These are phyloP conservation scores for Oidiodendron maius DNA, from an alignment of 495 filamentous ascomycete species.

Conservation along the genomic window DNA sequence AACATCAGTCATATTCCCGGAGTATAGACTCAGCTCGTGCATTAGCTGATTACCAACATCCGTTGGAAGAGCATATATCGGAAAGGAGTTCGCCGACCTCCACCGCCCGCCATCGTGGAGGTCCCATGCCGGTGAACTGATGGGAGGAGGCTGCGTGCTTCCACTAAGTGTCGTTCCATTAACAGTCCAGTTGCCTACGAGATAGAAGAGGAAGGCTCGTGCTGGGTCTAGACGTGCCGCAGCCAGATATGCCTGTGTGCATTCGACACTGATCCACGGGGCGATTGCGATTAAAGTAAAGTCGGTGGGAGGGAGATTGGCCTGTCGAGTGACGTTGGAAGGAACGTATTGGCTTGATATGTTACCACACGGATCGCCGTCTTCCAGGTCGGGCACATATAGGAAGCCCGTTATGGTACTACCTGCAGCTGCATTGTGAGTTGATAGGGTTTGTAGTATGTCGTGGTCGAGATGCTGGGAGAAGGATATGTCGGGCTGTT, in stretches of 20 bases:
- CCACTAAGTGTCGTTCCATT: slow-evolving; percentile 21
- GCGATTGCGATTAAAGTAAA: slow-evolving; percentile 62
- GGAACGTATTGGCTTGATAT: slow-evolving; percentile 56
- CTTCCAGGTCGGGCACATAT: slow-evolving; percentile 67
- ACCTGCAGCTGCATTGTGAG: slow-evolving; percentile 46
- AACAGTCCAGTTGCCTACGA: slow-evolving; percentile 39
- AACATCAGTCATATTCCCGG: slow-evolving; percentile 58
- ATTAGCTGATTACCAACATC: slow-evolving; percentile 59
- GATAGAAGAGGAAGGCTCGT: slow-evolving; percentile 71
- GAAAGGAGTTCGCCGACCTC: slow-evolving; percentile 59
- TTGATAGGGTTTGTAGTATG: slow-evolving; percentile 62
- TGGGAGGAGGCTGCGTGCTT: slow-evolving; percentile 52
- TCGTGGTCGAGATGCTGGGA: slow-evolving; percentile 51
- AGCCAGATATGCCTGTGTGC: slow-evolving; percentile 61
- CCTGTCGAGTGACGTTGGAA: slow-evolving; percentile 62
- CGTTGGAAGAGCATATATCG: slow-evolving; percentile 80
- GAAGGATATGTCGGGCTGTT: slow-evolving; percentile 59
- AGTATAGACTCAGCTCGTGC: slow-evolving; percentile 66
- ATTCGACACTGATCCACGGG: slow-evolving; percentile 74
- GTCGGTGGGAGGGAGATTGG: slow-evolving; percentile 63
- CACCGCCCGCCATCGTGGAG: slow-evolving; percentile 58
- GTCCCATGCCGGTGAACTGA: slow-evolving; percentile 55
- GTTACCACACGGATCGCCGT: slow-evolving; percentile 52
- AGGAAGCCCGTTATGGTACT: slow-evolving; percentile 65
- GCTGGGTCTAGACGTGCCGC: slow-evolving; percentile 51